Evolutionary conservation across 176 grass and related monocot species (phyloP), one percentile per base, ranked within the genome.

Genomic region (Oryza meyeriana): DNA sequence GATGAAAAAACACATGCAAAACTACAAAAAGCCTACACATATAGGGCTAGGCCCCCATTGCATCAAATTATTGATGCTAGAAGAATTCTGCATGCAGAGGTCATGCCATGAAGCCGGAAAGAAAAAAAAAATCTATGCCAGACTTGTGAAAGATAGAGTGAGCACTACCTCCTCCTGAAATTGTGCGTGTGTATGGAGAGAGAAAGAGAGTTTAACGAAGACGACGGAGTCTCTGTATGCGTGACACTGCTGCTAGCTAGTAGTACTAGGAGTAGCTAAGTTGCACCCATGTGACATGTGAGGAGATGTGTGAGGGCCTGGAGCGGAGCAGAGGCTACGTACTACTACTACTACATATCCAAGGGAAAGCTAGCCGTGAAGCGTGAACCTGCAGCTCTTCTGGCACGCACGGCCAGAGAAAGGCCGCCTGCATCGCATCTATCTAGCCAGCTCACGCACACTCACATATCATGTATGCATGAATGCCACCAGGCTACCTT

Each of bases 281-380:
- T 58, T 55, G 77, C 83, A 86, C 58, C 26, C 82, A 89, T 50
- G 88, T 85, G 75, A 78, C 58, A 45, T 25, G 48, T 25, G 71
- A 81, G 13, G 44, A 55, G 41, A 29, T 85, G 63, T 30, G 76
- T 39, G 68, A 83, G 77, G 70, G 76, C 39, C 81, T 84, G 69
- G 59, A 83, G 62, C 30, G 57, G 26, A 68, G 33, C 12, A 44
- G 44, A 8, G 52, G 6, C 16, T 50, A 24, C 20, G 55, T 25
- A n/a, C n/a, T n/a, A n/a, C n/a, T n/a, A n/a, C n/a, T n/a, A n/a
- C n/a, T n/a, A 58, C 16, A 10, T 73, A 55, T 79, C 38, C 81
- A 61, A 66, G 47, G 36, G 34, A 89, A 57, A n/a, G 20, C 20
- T 57, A 57, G 41, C 25, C 61, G 77, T 74, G 55, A 88, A 31